Base-by-base conservation (phyloP, 805 yeast species). In the Lipomyces anomalus region DNA sequence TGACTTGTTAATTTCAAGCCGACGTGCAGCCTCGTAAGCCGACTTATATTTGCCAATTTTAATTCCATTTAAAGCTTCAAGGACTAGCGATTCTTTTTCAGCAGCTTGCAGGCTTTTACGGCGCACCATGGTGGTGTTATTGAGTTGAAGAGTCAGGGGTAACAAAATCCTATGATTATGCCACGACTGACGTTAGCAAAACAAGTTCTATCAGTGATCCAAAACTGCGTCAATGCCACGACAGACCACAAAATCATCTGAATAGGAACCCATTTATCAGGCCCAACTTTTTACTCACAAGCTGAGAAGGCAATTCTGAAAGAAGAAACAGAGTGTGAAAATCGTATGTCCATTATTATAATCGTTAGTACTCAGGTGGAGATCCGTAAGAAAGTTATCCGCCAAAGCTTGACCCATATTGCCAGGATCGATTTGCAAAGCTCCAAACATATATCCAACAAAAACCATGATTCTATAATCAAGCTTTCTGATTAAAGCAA, bases 301-400 rank as follows among this genome's bases (percentile, higher is more conserved):
- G 65, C 57, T 79, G 83, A 2, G 83, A 77, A 0, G 85, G 85
- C 9, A 80, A 60, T 59, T 80, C 85, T 17, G 81, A 74, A 18
- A 65, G 55, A 42, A 79, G 60, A 55, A 80, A 30, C 74, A 66
- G 6, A 76, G 65, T 48, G 68, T 64, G 52, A 72, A 72, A 34
- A 80, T 67, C 3, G 82, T 76, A 48, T 67, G 71, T 32, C 82
- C 85, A 35, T 64, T 55, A 57, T 80, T 80, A 59, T 68, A 77
- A 46, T 78, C 73, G 55, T 73, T 62, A 9, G 81, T 77, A 18
- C 72, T 71, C 57, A 79, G 57, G 0, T 65, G 59, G 44, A 79
- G 63, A 52, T 78, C 82, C 1, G 62, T 61, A 42, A 79, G 58
- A 56, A 79, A 51, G 55, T 74, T 72, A 53, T 75, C 84, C 1